Conservation (phyloP, 495 filamentous ascomycete genomes). For the Aspergillus asperescens region DNA sequence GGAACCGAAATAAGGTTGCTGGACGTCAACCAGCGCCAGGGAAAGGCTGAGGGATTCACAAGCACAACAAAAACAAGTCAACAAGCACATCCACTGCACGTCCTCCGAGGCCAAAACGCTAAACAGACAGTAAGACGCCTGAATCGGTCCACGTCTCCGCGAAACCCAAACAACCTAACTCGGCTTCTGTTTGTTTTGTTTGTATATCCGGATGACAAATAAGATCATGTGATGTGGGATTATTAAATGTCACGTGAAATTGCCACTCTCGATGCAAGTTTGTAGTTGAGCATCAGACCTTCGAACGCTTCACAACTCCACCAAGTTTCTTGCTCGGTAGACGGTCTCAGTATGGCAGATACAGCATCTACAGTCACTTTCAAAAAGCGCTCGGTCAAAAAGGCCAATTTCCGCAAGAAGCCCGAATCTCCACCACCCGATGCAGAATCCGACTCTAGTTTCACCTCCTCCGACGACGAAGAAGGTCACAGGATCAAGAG, state of each 20-base stretch:
- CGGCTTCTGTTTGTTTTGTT: no score
- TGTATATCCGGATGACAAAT: no score
- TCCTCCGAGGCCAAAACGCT: no score
- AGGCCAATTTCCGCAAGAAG: slow-evolving; percentile 76
- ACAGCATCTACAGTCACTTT: slow-evolving; percentile 41
- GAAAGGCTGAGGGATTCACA: background rate
- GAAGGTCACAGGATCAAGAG: slow-evolving; percentile 70
- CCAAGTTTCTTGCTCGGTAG: background rate
- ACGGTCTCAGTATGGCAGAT: background rate
- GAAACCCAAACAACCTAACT: no score
- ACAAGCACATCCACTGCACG: no score
- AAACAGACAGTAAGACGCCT: no score
- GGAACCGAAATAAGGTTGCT: slow-evolving; percentile 10
- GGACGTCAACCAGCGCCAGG: background rate
- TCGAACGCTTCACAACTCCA: background rate
- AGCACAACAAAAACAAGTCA: no score
- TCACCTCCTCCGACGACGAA: slow-evolving; percentile 74
- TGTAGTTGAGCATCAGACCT: background rate
- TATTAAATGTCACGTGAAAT: no score
- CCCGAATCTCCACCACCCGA: slow-evolving; percentile 72
- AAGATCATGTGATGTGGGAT: no score
- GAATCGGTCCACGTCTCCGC: no score
- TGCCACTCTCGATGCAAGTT: no score
- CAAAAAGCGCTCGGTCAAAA: slow-evolving; percentile 81
- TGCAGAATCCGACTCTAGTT: slow-evolving; percentile 53